Percentiles rank a stretch among this genome's conserved stretches.
phyloP scores from a whole-genome alignment of 345 rosid species.

The Murraya paniculata region DNA sequence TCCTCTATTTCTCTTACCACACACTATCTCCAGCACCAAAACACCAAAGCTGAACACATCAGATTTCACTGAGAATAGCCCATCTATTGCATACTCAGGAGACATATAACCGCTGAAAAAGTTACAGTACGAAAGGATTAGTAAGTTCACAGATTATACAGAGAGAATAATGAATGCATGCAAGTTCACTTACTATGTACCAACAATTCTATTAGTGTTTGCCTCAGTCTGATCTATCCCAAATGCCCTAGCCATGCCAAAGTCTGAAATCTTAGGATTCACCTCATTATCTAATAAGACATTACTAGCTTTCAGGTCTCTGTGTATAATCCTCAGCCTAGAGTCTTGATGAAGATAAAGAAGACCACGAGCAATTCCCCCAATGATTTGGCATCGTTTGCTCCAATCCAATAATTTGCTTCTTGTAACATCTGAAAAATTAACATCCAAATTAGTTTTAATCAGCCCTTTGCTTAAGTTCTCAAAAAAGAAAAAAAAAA shows the following conservation, averaged over 20 bases:
- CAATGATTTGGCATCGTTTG: slow-evolving; percentile 27
- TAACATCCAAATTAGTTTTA: not conserved
- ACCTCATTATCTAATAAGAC: slow-evolving; percentile 36
- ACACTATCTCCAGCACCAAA: slow-evolving; percentile 40
- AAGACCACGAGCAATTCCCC: slow-evolving; percentile 47
- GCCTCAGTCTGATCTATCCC: slow-evolving; percentile 41
- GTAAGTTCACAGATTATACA: not conserved
- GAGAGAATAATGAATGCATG: not conserved
- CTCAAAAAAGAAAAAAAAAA: not conserved
- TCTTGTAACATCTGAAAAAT: slow-evolving; percentile 20
- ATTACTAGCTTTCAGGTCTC: slow-evolving; percentile 51
- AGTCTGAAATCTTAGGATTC: slow-evolving; percentile 49
- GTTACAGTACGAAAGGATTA: not conserved
- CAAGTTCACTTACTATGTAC: slow-evolving; percentile 45
- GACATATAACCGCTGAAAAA: not conserved
- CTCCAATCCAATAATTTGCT: slow-evolving; percentile 27
- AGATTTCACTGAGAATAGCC: slow-evolving; percentile 17
- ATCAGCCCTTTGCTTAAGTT: not conserved
- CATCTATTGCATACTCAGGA: too few species aligned
- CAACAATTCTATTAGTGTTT: slow-evolving; percentile 43
- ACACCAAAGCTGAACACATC: slow-evolving; percentile 53
- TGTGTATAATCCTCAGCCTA: slow-evolving; percentile 47
- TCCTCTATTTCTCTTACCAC: slow-evolving; percentile 40
- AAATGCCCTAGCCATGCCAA: slow-evolving; percentile 52
- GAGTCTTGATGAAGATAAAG: slow-evolving; percentile 50